phyloP scores from a whole-genome alignment of 208 protist species.

The Tritrichomonas foetus region DNA sequence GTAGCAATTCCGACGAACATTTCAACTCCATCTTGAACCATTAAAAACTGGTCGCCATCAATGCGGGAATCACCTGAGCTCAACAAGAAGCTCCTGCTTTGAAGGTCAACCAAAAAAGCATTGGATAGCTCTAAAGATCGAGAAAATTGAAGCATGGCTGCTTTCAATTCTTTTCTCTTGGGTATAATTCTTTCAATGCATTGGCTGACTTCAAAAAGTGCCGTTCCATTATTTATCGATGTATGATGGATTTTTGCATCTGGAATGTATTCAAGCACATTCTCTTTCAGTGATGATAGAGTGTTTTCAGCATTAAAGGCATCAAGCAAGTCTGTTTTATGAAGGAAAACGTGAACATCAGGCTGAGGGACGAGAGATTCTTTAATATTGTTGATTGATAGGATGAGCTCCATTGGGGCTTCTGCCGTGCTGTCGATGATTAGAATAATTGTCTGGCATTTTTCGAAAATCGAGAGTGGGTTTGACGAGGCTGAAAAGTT shows the following conservation, averaged over 20 bases:
- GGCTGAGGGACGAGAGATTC: neutral
- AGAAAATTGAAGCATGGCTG: neutral
- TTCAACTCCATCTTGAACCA: neutral
- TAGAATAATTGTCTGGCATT: neutral
- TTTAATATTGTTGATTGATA: neutral
- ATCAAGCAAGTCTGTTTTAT: neutral
- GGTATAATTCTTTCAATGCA: neutral
- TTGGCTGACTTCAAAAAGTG: neutral
- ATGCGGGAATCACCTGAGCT: neutral
- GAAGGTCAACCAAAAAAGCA: neutral
- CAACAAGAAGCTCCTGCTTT: neutral
- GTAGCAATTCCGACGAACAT: neutral
- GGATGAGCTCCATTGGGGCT: neutral
- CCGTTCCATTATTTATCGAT: neutral
- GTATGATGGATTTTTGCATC: neutral
- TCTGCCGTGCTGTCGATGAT: neutral
- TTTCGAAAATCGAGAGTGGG: neutral
- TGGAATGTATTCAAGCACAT: neutral
- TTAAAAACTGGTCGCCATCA: neutral
- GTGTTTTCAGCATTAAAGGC: no score
- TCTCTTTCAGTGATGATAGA: neutral
- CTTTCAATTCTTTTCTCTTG: neutral
- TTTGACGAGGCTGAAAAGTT: neutral
- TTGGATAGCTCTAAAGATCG: neutral
- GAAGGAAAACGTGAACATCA: neutral